Evolutionary conservation across 2,329 filamentous ascomycete species (phyloP).

Genomic region (Aspergillus brasiliensis): DNA sequence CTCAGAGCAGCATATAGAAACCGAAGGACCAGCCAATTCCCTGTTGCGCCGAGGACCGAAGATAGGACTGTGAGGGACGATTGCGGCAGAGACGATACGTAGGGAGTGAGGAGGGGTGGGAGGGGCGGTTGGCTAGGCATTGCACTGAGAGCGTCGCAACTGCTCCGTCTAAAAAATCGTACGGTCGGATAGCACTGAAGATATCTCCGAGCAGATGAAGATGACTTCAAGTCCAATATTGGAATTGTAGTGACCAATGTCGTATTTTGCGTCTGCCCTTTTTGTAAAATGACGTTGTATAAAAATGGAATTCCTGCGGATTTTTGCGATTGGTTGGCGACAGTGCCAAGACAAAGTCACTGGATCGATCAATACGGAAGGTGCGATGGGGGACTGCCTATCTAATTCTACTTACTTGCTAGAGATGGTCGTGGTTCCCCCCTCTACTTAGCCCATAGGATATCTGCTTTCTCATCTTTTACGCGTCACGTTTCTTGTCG

Average conservation of each 20-base stretch:
- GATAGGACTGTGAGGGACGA: slow-evolving; percentile 47
- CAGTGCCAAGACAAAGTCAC: slow-evolving; percentile 25
- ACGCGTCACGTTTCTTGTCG: too few relatives aligned
- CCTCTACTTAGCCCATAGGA: too few relatives aligned
- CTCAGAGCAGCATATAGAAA: slow-evolving; percentile 53
- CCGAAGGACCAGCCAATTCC: slow-evolving; percentile 60
- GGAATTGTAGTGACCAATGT: not conserved
- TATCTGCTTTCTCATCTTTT: too few relatives aligned
- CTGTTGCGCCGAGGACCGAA: slow-evolving; percentile 49
- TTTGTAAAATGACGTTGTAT: slow-evolving; percentile 22
- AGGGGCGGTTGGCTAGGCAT: slow-evolving; percentile 46
- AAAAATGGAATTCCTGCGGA: slow-evolving; percentile 25
- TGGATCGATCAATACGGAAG: not conserved
- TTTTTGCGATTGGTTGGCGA: slow-evolving; percentile 28
- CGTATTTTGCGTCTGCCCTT: not conserved
- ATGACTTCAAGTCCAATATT: not conserved
- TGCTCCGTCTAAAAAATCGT: not conserved
- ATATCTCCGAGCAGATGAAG: not conserved
- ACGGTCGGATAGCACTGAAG: not conserved
- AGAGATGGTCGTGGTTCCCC: too few relatives aligned
- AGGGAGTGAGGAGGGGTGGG: slow-evolving; percentile 42
- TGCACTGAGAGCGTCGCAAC: slow-evolving; percentile 10
- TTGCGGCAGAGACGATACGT: slow-evolving; percentile 37
- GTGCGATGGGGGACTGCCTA: not conserved
- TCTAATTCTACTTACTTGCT: too few relatives aligned